Base-by-base conservation (phyloP, 257 asterid species). In the Linaria vulgaris region DNA sequence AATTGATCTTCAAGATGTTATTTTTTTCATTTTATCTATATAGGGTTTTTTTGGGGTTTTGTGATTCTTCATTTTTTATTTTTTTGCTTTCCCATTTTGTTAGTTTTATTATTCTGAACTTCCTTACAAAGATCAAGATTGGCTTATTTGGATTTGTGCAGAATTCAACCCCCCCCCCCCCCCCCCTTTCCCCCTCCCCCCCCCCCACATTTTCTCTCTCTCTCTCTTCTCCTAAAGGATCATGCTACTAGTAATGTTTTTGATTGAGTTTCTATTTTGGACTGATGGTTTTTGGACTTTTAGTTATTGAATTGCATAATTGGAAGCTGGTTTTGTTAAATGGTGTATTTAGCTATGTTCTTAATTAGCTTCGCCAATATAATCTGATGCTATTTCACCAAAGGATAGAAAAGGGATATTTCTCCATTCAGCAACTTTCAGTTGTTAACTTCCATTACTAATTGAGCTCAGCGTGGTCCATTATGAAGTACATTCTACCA, bases 41-140 rank as follows among this genome's bases (percentile, higher is more conserved):
- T 59, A 43, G 31, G 31, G 12, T 34, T 55, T 20, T 60, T 19
- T 61, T 11, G n/a, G 39, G n/a, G 1, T 9, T 45, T 15, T 16
- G 11, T 13, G 9, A 8, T 12, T 6, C 24, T 1, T 51, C 20
- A 41, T 45, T 9, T 15, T 69, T 17, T 48, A 24, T 24, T 57
- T 37, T 14, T 38, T 25, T 43, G 22, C 45, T 20, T 63, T 15
- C 59, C 44, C 53, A 44, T 66, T 56, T 51, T 66, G 64, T 69
- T 56, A n/a, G 57, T 56, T 68, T 69, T 55, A 27, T 56, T 20
- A 30, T 48, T 37, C 16, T 9, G 16, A 27, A 2, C 6, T 27
- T 27, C 6, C 6, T 27, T 27, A 6, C 6, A 27, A 27, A 27
- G 34, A 27, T 27, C 34, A 27, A 27, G 34, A 27, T 27, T 27